Conservation (phyloP, 164 flowering plant species). For the Tetrastigma voinierianum region DNA sequence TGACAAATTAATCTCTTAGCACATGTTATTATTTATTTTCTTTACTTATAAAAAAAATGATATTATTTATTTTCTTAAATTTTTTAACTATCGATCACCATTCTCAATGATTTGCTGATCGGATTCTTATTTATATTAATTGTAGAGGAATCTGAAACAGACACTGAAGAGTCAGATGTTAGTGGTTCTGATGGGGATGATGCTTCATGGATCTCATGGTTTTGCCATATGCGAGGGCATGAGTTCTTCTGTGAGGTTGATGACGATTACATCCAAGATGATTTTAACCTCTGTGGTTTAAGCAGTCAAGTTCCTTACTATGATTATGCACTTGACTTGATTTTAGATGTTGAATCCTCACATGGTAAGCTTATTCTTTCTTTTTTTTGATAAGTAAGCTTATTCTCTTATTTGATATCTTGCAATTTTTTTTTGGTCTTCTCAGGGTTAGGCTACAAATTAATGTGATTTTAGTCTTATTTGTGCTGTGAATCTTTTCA, state of each 20-base stretch:
- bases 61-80: neutral
- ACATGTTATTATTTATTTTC: too few relatives aligned
- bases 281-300: slow-evolving; percentile 78
- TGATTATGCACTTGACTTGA: slow-evolving; percentile 86
- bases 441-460: neutral
- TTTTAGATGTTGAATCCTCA: slow-evolving; percentile 84
- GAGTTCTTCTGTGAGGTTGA: slow-evolving; percentile 90
- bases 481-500: neutral
- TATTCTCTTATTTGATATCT: neutral
- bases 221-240: slow-evolving; percentile 81
- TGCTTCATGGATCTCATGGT: slow-evolving; percentile 90
- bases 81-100: neutral
- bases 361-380: slow-evolving; percentile 50
- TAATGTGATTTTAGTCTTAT: neutral
- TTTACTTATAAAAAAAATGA: too few relatives aligned
- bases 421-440: neutral
- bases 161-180: slow-evolving; percentile 80
- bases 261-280: slow-evolving; percentile 89
- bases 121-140: slow-evolving; percentile 7
- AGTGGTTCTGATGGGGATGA: slow-evolving; percentile 89
- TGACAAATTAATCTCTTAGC: too few relatives aligned
- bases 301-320: slow-evolving; percentile 88
- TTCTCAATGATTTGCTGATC: slow-evolving; percentile 1
- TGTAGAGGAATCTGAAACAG: slow-evolving; percentile 79
- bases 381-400: too few relatives aligned